phyloP scores from a whole-genome alignment of 1,284 basidiomycete genomes.

The Ustilago xerochloae region DNA sequence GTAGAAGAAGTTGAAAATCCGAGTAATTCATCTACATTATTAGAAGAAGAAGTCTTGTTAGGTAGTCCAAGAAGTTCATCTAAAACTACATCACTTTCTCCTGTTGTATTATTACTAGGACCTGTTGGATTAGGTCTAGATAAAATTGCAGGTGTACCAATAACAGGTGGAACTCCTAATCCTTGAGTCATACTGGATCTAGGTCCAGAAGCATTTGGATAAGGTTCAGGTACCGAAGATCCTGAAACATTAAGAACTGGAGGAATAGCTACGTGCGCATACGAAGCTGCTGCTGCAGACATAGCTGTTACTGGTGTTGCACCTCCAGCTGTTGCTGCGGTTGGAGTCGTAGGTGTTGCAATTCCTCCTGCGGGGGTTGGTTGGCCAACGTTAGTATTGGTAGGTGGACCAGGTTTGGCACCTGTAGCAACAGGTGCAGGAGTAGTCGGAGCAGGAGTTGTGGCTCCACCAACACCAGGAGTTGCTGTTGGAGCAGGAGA shows the following conservation, averaged over 20 bases:
- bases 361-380: not conserved
- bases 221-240: constrained; percentile 50
- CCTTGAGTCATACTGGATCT: constrained; percentile 61
- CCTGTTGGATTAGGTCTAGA: constrained; percentile 54
- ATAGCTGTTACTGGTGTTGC: constrained; percentile 25
- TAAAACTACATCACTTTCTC: constrained; percentile 4
- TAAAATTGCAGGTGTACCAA: constrained; percentile 64
- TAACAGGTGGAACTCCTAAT: constrained; percentile 57
- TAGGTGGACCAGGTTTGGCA: not conserved
- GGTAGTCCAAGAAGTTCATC: constrained; percentile 33
- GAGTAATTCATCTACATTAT: constrained; percentile 23
- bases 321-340: too few relatives aligned
- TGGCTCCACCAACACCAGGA: not conserved
- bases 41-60: not conserved
- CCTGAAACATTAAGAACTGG: constrained; percentile 46
- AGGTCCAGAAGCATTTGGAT: constrained; percentile 56
- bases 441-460: not conserved
- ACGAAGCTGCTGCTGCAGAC: constrained; percentile 32
- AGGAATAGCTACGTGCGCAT: constrained; percentile 40
- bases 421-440: constrained; percentile 8
- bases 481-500: constrained; percentile 20
- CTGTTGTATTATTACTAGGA: not conserved
- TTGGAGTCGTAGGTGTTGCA: constrained; percentile 4
- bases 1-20: constrained; percentile 1
- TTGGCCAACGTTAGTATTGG: not conserved